Conservation (phyloP, 768 basidiomycete species). For the Panaeolus papilionaceus region DNA sequence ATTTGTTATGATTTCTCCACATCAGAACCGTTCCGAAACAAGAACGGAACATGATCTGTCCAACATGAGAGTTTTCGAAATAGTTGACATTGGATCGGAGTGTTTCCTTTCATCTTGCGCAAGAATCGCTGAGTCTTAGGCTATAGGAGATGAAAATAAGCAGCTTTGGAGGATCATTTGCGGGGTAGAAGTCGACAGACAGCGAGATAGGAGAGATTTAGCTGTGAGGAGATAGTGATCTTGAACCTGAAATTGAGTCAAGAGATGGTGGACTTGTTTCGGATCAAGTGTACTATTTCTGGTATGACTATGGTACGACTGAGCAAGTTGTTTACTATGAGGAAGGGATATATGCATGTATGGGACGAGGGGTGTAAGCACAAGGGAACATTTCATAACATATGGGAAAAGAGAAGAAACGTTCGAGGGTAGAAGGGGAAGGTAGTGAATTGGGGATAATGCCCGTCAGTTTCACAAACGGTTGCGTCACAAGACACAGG, state of each 20-base stretch:
- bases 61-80: background rate
- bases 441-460: background rate
- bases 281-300: constrained; percentile 12
- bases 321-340: background rate
- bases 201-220: background rate
- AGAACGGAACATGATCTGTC: constrained; percentile 12
- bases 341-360: background rate
- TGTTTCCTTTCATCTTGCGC: background rate
- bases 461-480: background rate
- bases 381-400: background rate
- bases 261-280: constrained; percentile 1
- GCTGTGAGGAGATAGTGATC: background rate
- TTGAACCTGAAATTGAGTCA: background rate
- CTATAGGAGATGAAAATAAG: background rate
- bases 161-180: background rate
- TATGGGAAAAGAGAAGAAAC: background rate
- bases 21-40: constrained; percentile 4
- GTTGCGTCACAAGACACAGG: constrained; percentile 14
- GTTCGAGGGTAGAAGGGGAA: constrained; percentile 3
- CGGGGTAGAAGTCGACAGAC: background rate
- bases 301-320: background rate
- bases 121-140: constrained; percentile 5
- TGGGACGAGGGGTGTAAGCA: too few species aligned
- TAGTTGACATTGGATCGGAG: background rate
- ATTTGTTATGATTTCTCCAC: background rate